Base-by-base conservation (phyloP, 2,329 filamentous ascomycete species). In the Aspergillus versicolor region DNA sequence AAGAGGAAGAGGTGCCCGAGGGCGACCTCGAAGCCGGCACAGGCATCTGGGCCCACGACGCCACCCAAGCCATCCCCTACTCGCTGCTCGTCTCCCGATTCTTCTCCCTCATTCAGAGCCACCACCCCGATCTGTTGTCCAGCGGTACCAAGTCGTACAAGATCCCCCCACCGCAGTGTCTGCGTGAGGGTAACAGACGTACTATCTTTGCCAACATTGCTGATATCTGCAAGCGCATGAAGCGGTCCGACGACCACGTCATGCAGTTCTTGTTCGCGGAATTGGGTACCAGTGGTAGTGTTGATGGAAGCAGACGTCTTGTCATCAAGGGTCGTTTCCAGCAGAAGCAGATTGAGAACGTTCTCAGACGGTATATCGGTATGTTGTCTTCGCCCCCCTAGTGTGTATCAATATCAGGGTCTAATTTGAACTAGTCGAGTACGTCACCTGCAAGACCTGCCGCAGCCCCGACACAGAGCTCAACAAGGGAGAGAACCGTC, bases 301-400 rank as follows among this genome's bases (percentile, higher is more conserved):
- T 96, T 55, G 94, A 97, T 79, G 94, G 93, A 67, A 91, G 85
- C 79, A 87, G 92, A 77, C 88, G 93, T 73, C 79, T 99, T 70
- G 92, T 99, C 73, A 99, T 99, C 85, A 97, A 96, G 84, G 94
- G 94, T 83, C 91, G 94, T 73, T 99, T 99, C 89, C 93, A 97
- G 79, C 93, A 97, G 82, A 97, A 97, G 81, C 93, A 97, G 82
- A 92, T 97, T 73, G 94, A 99, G 82, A 96, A 95, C 78, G 92
- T 97, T 52, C 79, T 97, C 73, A 85, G 93, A 80, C 90, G 93
- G 82, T 96, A 96, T 77, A 97, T 96, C 74, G 90, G 89, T 91
- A 81, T 76, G 86, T 83, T 46, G 11, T 15, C 8, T n/a, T 34
- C 7, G 21, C 6, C 12, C 19, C 19, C 21, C 13, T 55, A 50